Conservation (phyloP, 176 grass and related monocot species). For the Bolboschoenus planiculmis region DNA sequence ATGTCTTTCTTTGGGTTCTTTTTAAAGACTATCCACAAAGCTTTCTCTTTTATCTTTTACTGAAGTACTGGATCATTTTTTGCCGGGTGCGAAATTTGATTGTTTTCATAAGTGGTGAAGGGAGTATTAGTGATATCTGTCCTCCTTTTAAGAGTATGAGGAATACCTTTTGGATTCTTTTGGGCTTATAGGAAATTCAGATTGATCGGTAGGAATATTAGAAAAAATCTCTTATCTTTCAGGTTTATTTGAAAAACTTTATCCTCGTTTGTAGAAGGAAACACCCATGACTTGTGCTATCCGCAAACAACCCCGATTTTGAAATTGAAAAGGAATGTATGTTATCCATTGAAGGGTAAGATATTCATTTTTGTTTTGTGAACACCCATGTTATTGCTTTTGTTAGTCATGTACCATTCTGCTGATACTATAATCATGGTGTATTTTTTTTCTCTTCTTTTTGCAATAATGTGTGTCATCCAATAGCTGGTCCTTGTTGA, state of each 20-base stretch:
- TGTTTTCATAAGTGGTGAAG: neutral
- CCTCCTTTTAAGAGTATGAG: neutral
- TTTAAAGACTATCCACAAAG: neutral
- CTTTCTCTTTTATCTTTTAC: neutral
- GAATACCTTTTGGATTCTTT: too few relatives aligned
- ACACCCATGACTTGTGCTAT: too few relatives aligned
- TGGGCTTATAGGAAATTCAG: neutral
- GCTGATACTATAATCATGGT: neutral
- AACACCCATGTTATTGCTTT: neutral
- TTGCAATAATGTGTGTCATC: neutral
- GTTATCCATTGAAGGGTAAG: too few relatives aligned
- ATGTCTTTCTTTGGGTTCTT: neutral
- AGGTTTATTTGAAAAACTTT: too few relatives aligned
- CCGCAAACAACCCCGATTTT: neutral
- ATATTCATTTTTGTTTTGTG: neutral
- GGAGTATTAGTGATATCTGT: neutral
- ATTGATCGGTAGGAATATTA: neutral
- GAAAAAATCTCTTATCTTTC: neutral
- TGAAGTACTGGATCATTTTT: neutral
- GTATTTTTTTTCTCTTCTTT: neutral
- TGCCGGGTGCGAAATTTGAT: neutral
- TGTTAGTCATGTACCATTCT: neutral
- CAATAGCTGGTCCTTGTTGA: conserved; percentile 18
- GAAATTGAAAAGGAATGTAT: neutral
- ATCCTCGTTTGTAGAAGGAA: too few relatives aligned